A percentile compares a stretch with the other conserved stretches of the same genome.
phyloP scores from a whole-genome alignment of 1,139 yeast species.

The Geotrichum cucujoidarum region DNA sequence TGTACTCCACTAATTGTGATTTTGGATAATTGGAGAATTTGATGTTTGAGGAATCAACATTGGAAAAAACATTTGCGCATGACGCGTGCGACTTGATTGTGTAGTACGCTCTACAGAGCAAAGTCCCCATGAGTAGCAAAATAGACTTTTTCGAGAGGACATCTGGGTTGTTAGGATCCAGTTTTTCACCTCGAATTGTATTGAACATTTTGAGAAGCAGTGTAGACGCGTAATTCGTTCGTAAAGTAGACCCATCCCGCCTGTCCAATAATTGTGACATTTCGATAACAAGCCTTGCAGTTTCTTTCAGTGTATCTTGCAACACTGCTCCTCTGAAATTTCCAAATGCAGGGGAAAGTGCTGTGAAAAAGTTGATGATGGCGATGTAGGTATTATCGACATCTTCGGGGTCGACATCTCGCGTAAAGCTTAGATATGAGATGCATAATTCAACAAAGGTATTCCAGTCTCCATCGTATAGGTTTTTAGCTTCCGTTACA shows the following conservation, averaged over 20 bases:
- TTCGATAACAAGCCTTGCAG: constrained; percentile 46
- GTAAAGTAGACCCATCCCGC: constrained; percentile 38
- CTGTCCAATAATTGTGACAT: constrained; percentile 48
- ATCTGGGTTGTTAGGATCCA: constrained; percentile 28
- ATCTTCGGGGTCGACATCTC: constrained; percentile 59
- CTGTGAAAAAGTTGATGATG: constrained; percentile 48
- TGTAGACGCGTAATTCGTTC: constrained; percentile 54
- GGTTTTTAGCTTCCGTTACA: constrained; percentile 38
- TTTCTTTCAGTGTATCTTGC: constrained; percentile 42
- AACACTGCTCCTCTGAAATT: constrained; percentile 51
- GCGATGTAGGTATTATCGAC: constrained; percentile 54
- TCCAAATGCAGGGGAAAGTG: constrained; percentile 55
- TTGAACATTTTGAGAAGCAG: constrained; percentile 58
- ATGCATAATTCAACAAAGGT: constrained; percentile 51
- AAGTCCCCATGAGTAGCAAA: constrained; percentile 52
- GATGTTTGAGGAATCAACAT: constrained; percentile 58
- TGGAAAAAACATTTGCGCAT: constrained; percentile 71
- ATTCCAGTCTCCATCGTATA: constrained; percentile 45
- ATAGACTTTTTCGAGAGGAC: constrained; percentile 44
- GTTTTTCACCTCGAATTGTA: constrained; percentile 54
- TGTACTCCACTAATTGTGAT: constrained; percentile 57
- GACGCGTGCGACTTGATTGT: constrained; percentile 57
- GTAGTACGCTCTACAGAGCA: constrained; percentile 60
- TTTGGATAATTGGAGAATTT: constrained; percentile 44
- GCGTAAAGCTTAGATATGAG: constrained; percentile 49